phyloP scores from a whole-genome alignment of 2,329 filamentous ascomycete genomes.

The Colletotrichum spinosum region DNA sequence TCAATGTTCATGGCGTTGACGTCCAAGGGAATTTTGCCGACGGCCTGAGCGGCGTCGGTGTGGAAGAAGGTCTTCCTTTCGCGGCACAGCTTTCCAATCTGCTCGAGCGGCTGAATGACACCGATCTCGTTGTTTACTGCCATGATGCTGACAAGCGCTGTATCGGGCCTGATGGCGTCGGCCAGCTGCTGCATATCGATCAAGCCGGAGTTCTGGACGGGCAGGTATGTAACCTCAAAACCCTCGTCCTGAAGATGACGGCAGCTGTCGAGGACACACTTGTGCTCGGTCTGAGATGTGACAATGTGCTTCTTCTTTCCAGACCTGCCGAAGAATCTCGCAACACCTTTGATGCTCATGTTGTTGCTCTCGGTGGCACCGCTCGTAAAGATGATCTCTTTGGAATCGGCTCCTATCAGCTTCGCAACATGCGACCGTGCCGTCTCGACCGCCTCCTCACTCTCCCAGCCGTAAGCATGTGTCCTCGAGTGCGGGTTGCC shows the following conservation, averaged over 20 bases:
- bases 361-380: constrained; percentile 99
- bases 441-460: constrained; percentile 90
- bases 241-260: constrained; percentile 97
- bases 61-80: constrained; percentile 97
- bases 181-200: constrained; percentile 86
- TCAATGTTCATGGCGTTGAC: constrained; percentile 99
- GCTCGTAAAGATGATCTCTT: constrained; percentile 99
- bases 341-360: constrained; percentile 99
- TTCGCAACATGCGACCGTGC: constrained; percentile 85
- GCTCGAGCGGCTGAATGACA: constrained; percentile 94
- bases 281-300: constrained; percentile 97
- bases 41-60: constrained; percentile 94
- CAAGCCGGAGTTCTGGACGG: constrained; percentile 88
- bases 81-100: constrained; percentile 93
- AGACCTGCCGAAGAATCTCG: constrained; percentile 89
- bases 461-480: constrained; percentile 99
- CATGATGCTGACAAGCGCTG: constrained; percentile 95
- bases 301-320: constrained; percentile 99
- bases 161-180: constrained; percentile 90
- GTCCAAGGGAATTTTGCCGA: constrained; percentile 97
- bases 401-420: constrained; percentile 92
- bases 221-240: constrained; percentile 96
- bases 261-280: constrained; percentile 98
- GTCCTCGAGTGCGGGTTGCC: constrained; percentile 98
- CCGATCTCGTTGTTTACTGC: constrained; percentile 99